Evolutionary conservation across 2,329 filamentous ascomycete genomes (phyloP).

Genomic region (Didymella pomorum): DNA sequence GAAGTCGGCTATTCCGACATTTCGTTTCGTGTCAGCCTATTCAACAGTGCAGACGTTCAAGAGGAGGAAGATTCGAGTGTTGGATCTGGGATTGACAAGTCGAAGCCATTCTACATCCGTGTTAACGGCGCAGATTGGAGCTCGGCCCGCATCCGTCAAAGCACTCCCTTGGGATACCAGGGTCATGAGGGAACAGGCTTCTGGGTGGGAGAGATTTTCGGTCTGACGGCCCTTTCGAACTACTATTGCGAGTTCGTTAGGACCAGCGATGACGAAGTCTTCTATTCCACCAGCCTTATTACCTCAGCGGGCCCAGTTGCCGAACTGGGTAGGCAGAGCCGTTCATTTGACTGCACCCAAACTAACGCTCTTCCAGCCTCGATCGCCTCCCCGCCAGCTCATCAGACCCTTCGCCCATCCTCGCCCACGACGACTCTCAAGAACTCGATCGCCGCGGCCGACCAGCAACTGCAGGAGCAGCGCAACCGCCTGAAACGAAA

Average conservation of each 20-base stretch:
- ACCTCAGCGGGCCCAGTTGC: slow-evolving; percentile 67
- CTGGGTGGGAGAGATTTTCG: slow-evolving; percentile 75
- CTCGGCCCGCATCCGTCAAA: slow-evolving; percentile 71
- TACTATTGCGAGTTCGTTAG: slow-evolving; percentile 82
- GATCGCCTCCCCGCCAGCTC: slow-evolving; percentile 58
- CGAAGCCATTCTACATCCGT: slow-evolving; percentile 79
- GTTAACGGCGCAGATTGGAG: slow-evolving; percentile 84
- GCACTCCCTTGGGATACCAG: slow-evolving; percentile 56
- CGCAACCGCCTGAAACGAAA: slow-evolving; percentile 72
- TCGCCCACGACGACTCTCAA: slow-evolving; percentile 79
- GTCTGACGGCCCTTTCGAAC: slow-evolving; percentile 74
- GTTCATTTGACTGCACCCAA: neutral
- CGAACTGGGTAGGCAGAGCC: slow-evolving; percentile 61
- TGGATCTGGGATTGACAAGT: slow-evolving; percentile 66
- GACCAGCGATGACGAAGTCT: slow-evolving; percentile 68
- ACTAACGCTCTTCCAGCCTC: slow-evolving; percentile 35
- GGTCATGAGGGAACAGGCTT: slow-evolving; percentile 59
- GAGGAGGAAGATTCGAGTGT: slow-evolving; percentile 49
- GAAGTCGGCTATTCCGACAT: slow-evolving; percentile 81
- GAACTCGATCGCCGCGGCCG: slow-evolving; percentile 76
- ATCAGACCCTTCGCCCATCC: slow-evolving; percentile 73
- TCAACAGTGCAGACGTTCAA: slow-evolving; percentile 56
- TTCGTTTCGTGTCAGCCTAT: slow-evolving; percentile 76
- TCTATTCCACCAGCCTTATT: slow-evolving; percentile 76
- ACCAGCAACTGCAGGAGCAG: slow-evolving; percentile 74